A percentile compares a stretch with the other conserved stretches of the same genome.
Evolutionary conservation across 768 basidiomycete species (phyloP).

Genomic region (Imleria badia): DNA sequence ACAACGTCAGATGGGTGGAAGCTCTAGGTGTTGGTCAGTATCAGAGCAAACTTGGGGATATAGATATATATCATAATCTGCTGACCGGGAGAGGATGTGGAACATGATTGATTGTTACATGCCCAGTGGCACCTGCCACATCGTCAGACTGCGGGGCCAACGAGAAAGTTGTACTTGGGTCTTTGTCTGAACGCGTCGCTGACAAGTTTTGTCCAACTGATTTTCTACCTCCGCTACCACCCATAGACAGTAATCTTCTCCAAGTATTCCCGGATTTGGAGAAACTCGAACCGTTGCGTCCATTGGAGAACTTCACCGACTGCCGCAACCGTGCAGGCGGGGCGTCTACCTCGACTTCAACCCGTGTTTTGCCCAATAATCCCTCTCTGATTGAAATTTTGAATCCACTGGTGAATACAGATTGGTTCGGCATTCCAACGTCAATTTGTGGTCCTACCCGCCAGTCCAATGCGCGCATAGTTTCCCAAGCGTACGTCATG

Average conservation of each 20-base stretch:
- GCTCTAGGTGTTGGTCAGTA: neutral
- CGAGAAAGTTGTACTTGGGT: neutral
- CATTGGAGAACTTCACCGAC: neutral
- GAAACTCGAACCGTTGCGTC: neutral
- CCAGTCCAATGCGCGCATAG: conserved; percentile 9
- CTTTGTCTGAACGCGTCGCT: neutral
- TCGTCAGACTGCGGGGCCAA: neutral
- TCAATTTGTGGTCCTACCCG: conserved; percentile 7
- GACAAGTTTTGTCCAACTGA: neutral
- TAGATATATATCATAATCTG: too few relatives aligned
- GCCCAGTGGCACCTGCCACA: neutral
- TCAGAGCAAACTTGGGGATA: too few relatives aligned
- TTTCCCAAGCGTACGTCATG: conserved; percentile 17
- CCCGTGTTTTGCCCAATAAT: conserved; percentile 1
- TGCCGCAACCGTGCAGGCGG: neutral
- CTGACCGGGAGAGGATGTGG: neutral
- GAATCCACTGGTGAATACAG: conserved; percentile 24
- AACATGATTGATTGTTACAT: neutral
- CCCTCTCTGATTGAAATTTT: conserved; percentile 15
- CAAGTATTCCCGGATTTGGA: neutral
- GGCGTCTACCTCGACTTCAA: neutral
- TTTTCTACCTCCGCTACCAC: neutral
- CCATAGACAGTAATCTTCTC: neutral
- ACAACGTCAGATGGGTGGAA: conserved; percentile 15
- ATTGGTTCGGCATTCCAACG: conserved; percentile 13